Conservation (phyloP, 1,284 basidiomycete species). For the Melanopsichium pennsylvanicum region DNA sequence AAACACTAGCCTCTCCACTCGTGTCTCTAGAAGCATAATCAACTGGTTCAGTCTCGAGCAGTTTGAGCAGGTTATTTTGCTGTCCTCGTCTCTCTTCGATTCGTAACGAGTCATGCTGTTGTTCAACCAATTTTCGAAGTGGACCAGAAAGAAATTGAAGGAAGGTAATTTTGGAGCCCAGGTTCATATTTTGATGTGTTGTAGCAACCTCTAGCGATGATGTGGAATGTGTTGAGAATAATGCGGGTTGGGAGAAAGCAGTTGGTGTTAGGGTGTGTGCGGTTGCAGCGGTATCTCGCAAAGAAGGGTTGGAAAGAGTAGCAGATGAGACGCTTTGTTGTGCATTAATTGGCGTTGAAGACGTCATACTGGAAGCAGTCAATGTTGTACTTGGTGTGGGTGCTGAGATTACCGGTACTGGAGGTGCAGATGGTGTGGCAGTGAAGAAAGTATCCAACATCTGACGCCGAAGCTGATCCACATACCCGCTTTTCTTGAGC, state of each 20-base stretch:
- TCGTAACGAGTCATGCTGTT: slow-evolving; percentile 18
- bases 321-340: no score
- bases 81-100: slow-evolving; percentile 17
- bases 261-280: not conserved
- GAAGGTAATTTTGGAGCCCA: slow-evolving; percentile 9
- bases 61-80: slow-evolving; percentile 14
- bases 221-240: no score
- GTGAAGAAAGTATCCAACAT: slow-evolving; percentile 37
- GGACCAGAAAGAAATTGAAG: slow-evolving; percentile 9
- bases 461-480: slow-evolving; percentile 28
- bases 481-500: slow-evolving; percentile 28
- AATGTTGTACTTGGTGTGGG: no score
- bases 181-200: no score
- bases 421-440: no score
- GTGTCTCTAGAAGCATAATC: not conserved
- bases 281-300: not conserved
- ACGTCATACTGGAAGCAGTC: no score
- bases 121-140: slow-evolving; percentile 11
- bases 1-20: slow-evolving; percentile 17
- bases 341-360: no score
- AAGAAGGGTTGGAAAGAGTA: not conserved
- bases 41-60: slow-evolving; percentile 18
- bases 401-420: no score
- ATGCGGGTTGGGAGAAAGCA: not conserved
- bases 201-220: no score